These are phyloP conservation scores for Fusarium albosuccineum DNA, from an alignment of 2,329 filamentous ascomycete species.

Conservation along the genomic window DNA sequence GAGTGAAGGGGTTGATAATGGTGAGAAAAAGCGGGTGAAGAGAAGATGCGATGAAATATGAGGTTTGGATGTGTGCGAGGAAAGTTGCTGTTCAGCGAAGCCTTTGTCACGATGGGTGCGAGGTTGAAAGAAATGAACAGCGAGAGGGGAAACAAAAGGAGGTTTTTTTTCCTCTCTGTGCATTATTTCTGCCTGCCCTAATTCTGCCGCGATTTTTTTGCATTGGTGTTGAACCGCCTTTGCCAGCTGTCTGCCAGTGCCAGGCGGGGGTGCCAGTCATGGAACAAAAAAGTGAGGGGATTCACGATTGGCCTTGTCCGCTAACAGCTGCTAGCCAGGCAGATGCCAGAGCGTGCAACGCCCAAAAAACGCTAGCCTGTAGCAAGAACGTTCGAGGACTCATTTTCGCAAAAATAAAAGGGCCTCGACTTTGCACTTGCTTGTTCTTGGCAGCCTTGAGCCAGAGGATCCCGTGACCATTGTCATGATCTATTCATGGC, in stretches of 20 bases:
- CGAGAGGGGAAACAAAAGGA: background rate
- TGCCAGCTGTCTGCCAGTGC: slow-evolving; percentile 24
- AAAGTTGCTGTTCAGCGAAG: slow-evolving; percentile 6
- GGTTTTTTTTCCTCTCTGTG: background rate
- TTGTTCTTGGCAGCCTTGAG: background rate
- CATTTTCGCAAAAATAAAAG: background rate
- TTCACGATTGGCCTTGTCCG: slow-evolving; percentile 17
- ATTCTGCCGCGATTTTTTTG: too few species aligned
- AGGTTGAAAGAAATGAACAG: slow-evolving; percentile 14
- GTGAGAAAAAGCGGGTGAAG: background rate
- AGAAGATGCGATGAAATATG: background rate
- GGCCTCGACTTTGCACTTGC: background rate
- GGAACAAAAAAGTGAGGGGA: slow-evolving; percentile 29
- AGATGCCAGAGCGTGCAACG: background rate
- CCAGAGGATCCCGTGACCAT: background rate
- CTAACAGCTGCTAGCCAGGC: background rate
- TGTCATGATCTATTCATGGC: slow-evolving; percentile 1
- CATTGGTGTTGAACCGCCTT: background rate
- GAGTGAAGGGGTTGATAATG: background rate
- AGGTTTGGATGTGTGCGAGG: background rate
- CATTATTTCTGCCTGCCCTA: background rate
- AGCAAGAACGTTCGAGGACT: background rate
- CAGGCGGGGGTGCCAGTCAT: slow-evolving; percentile 6
- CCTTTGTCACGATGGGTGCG: background rate
- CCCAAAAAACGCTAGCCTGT: background rate